Base-by-base conservation (phyloP, 1,139 yeast species). In the Geotrichum citri-aurantii region DNA sequence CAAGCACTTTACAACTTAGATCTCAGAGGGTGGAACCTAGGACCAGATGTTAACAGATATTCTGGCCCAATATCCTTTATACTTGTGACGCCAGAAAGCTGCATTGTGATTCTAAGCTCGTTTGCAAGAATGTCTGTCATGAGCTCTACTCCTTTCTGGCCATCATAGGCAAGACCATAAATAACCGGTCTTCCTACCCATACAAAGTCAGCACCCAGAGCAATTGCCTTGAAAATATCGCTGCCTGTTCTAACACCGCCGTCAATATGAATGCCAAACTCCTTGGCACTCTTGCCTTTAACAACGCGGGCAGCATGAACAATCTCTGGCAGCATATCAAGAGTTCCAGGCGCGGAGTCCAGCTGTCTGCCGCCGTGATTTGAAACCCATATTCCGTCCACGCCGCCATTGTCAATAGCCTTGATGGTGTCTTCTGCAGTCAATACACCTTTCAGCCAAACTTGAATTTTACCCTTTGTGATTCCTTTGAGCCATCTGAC, bases 151-250 rank as follows among this genome's bases (percentile, higher is more conserved):
- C 58, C 58, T 27, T 37, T 19, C 23, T 51, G 56, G 8, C 58
- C 58, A 26, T 21, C 58, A 46, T 55, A 55, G 24, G 58, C 12
- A n/a, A 55, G 27, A 12, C 58, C 58, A 27, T 55, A 55, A 11
- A 55, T 40, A 2, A 54, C 58, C n/a, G 58, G 58, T 27, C 58
- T 24, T 29, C 58, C 58, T 10, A 55, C 56, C 56, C 56, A 55
- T 7, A 55, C 58, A 48, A 55, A 55, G 24, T 55, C 58, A 11
- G 58, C 58, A 4, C 58, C 58, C 3, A 55, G 44, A 6, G 56
- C 55, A 5, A 55, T 5, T 11, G 58, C 58, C 21, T 55, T 55
- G 29, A 55, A 55, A 40, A 55, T 48, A 42, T 55, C 58, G 11
- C 51, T 48, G 11, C 58, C 58, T 11, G 53, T 55, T 12, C 58